Conservation (phyloP, 257 asterid species). For the Jaltomata sinuosa region DNA sequence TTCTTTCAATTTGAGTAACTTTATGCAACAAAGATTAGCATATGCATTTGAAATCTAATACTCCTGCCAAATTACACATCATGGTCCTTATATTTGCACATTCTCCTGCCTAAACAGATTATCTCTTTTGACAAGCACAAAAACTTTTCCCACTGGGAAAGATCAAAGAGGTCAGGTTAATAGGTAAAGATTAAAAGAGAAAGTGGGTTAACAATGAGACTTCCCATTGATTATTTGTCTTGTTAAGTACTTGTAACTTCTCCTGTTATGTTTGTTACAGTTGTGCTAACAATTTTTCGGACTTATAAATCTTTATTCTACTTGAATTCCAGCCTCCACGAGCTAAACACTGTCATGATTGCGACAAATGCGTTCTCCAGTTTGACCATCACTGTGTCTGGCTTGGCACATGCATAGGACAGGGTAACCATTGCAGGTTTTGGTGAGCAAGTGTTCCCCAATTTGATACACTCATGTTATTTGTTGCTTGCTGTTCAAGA, state of each 20-base stretch:
- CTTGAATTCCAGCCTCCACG: slow-evolving; percentile 78
- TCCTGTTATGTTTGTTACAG: neutral
- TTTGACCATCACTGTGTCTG: slow-evolving; percentile 99
- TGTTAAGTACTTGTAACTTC: neutral
- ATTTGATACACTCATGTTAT: neutral
- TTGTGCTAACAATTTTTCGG: neutral
- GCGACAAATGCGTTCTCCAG: slow-evolving; percentile 95
- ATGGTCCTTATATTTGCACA: neutral
- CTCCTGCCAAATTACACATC: neutral
- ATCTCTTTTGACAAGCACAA: neutral
- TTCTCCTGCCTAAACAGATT: neutral
- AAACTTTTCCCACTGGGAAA: neutral
- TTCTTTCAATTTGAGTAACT: neutral
- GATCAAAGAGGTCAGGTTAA: neutral
- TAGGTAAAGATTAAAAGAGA: neutral
- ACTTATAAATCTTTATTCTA: neutral
- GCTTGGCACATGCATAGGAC: slow-evolving; percentile 96
- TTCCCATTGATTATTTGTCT: neutral
- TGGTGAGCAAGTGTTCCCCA: slow-evolving; percentile 44
- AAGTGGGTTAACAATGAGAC: neutral
- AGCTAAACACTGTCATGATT: slow-evolving; percentile 91
- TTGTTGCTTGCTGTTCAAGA: neutral
- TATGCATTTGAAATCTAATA: neutral
- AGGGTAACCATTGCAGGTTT: slow-evolving; percentile 77
- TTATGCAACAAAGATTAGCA: neutral